A percentile compares a stretch with the other conserved stretches of the same genome.
phyloP scores from a whole-genome alignment of 495 filamentous ascomycete species.

The Aspergillus ellipticus region DNA sequence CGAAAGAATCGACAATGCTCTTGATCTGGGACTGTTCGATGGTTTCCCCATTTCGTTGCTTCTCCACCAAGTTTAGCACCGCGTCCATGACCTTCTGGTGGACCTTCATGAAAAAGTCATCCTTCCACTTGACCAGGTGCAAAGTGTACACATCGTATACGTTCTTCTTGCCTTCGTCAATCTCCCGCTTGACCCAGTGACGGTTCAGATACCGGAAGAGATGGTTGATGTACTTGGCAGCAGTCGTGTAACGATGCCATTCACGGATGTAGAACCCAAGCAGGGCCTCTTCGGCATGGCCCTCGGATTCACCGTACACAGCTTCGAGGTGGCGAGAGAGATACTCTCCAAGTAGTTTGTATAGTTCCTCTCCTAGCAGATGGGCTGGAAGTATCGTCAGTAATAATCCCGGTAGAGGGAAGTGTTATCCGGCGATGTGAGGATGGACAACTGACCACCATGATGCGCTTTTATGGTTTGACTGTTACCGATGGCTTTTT shows the following conservation, averaged over 20 bases:
- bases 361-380: slow-evolving; percentile 92
- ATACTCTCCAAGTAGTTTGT: slow-evolving; percentile 83
- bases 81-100: slow-evolving; percentile 90
- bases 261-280: slow-evolving; percentile 94
- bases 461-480: slow-evolving; percentile 60
- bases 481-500: slow-evolving; percentile 70
- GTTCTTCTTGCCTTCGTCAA: slow-evolving; percentile 98
- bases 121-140: slow-evolving; percentile 91
- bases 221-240: slow-evolving; percentile 95
- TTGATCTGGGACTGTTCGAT: slow-evolving; percentile 97
- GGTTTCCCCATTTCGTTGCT: slow-evolving; percentile 95
- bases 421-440: slow-evolving; percentile 2
- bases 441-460: slow-evolving; percentile 59
- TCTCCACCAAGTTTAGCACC: slow-evolving; percentile 92
- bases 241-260: slow-evolving; percentile 93
- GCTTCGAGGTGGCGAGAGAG: slow-evolving; percentile 68
- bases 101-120: slow-evolving; percentile 80
- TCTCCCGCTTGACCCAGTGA: slow-evolving; percentile 98
- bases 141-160: slow-evolving; percentile 97
- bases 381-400: slow-evolving; percentile 58
- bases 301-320: slow-evolving; percentile 64
- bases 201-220: slow-evolving; percentile 95
- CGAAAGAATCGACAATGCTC: slow-evolving; percentile 94
- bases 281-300: slow-evolving; percentile 84
- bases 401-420: not conserved